These are phyloP conservation scores for Populus nigra DNA, from an alignment of 345 rosid species.

Conservation along the genomic window DNA sequence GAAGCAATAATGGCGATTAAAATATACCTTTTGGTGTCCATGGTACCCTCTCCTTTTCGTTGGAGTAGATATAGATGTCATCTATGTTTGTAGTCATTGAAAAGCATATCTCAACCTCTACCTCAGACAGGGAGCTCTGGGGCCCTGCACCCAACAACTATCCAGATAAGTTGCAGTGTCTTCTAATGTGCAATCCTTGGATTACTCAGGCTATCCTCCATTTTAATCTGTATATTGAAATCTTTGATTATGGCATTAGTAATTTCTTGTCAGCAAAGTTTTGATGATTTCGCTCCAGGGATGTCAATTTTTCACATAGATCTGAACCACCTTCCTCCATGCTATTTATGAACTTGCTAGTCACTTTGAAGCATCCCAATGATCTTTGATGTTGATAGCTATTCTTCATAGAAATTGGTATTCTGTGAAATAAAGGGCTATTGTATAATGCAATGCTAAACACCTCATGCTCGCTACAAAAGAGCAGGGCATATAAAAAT, in stretches of 20 bases:
- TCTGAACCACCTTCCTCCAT: not conserved
- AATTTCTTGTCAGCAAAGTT: not conserved
- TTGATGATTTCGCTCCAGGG: not conserved
- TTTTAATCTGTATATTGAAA: not conserved
- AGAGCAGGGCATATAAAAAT: not conserved
- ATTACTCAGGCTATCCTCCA: not conserved
- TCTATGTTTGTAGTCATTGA: constrained; percentile 1
- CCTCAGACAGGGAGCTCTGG: not conserved
- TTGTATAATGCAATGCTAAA: not conserved
- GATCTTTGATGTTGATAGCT: not conserved
- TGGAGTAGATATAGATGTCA: not conserved
- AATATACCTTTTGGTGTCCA: not conserved
- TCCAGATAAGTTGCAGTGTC: constrained; percentile 2
- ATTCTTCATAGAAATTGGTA: not conserved
- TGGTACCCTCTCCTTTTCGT: not conserved
- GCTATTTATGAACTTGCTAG: not conserved
- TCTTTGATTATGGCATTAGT: not conserved
- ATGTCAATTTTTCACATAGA: not conserved
- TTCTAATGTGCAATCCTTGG: too few relatives aligned
- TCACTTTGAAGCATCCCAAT: not conserved
- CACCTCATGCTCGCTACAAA: not conserved
- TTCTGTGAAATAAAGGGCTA: not conserved
- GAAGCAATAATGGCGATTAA: constrained; percentile 17
- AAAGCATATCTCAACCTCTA: constrained; percentile 10
- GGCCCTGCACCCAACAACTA: not conserved